phyloP scores from a whole-genome alignment of 202 grass and related monocot species.

The Panicum hallii region DNA sequence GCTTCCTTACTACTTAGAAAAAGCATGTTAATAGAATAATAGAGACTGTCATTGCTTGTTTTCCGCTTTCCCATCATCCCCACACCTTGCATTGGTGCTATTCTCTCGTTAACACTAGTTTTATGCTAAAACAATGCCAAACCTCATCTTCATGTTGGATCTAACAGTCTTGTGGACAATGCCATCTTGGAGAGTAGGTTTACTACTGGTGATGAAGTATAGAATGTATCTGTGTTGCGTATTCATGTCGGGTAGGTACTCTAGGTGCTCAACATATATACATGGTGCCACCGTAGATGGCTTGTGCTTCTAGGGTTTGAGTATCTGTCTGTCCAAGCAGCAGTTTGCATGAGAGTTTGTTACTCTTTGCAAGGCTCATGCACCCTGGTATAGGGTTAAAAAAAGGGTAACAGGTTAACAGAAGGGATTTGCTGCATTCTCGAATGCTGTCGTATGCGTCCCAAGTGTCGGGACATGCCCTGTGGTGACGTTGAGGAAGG shows the following conservation, averaged over 20 bases:
- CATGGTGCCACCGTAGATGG: too few species aligned
- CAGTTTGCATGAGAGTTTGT: constrained; percentile 11
- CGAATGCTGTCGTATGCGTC: too few species aligned
- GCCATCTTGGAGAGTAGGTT: constrained; percentile 14
- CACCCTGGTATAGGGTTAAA: too few species aligned
- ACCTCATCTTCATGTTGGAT: background rate
- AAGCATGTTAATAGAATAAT: too few species aligned
- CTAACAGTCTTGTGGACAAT: background rate
- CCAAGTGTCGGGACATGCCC: too few species aligned
- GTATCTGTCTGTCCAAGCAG: background rate
- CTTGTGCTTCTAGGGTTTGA: constrained; percentile 14
- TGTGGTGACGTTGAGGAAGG: too few species aligned
- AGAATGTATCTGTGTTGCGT: background rate
- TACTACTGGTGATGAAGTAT: constrained; percentile 15
- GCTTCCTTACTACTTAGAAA: too few species aligned
- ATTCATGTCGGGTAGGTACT: too few species aligned
- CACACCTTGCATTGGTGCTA: background rate
- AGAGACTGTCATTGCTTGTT: too few species aligned
- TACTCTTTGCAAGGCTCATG: background rate
- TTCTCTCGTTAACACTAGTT: background rate
- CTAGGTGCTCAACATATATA: too few species aligned
- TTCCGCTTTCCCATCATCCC: too few species aligned
- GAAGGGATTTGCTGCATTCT: background rate
- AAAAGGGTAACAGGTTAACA: background rate
- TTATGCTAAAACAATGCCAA: constrained; percentile 4